Base-by-base conservation (phyloP, 345 rosid genomes). In the Lumnitzera racemosa region DNA sequence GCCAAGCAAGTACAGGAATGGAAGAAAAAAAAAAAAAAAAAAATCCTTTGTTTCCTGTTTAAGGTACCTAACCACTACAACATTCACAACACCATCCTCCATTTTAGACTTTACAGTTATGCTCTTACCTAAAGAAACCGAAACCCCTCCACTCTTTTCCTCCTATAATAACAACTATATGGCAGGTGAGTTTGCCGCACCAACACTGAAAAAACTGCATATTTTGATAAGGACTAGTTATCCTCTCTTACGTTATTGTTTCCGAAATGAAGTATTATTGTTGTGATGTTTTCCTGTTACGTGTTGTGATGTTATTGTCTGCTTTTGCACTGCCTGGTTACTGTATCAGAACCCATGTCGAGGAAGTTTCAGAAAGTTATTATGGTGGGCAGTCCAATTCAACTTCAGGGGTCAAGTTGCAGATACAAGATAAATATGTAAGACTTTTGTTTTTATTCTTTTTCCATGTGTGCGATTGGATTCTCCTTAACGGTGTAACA, bases 341-440 rank as follows among this genome's bases (percentile, higher is more conserved):
- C 12, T 57, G 60, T 17, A 48, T 57, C 49, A 13, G 60, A 46
- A 41, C 24, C 2, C 60, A 16, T 41, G 60, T 17, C 11, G 60
- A 25, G 14, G 49, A 16, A 46, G 16, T 48, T 57, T 12, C 24
- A 1, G 49, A 4, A n/a, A 47, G 59, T n/a, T 10, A 27, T 56
- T 13, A 56, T 52, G 16, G 46, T 49, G 52, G 52, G 51, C 61
- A 47, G 9, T 56, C 67, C 14, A 11, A 46, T 2, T 53, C 68
- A 50, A 8, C 54, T 23, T 55, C 47, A 24, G 65, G 64, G 53
- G 61, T 56, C 49, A 47, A 55, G 50, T 46, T 61, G 60, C 43
- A 16, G 20, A 23, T 46, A 25, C 53, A 24, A 31, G 62, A 65
- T 0, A 52, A 56, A 20, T 49, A 70, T 31, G 74, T 70, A 56